Percentiles rank a stretch among this genome's conserved stretches.
Conservation (phyloP, 2,329 filamentous ascomycete genomes). For the Clarireedia paspali region DNA sequence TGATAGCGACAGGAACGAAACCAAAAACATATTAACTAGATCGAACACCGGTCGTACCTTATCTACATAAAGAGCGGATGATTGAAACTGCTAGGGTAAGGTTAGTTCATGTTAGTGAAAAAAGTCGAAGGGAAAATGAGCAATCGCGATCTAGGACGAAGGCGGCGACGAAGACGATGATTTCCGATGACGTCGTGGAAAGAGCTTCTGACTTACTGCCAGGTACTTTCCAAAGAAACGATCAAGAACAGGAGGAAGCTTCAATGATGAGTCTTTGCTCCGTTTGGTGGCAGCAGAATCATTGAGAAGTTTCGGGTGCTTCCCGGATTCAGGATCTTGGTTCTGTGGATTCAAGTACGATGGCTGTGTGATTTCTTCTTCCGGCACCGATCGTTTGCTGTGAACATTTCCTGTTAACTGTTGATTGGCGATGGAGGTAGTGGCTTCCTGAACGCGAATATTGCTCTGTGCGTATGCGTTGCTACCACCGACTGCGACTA, state of each 20-base stretch:
- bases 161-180: background rate
- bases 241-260: conserved; percentile 9
- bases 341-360: background rate
- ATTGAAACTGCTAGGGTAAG: conserved; percentile 6
- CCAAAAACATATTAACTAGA: conserved; percentile 8
- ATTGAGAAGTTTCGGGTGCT: conserved; percentile 12
- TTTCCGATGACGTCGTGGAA: background rate
- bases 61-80: conserved; percentile 7
- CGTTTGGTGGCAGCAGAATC: conserved; percentile 2
- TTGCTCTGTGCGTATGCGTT: conserved; percentile 12
- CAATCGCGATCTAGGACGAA: background rate
- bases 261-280: background rate
- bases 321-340: conserved; percentile 12
- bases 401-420: too few species aligned
- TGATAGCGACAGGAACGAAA: conserved; percentile 14
- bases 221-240: conserved; percentile 12
- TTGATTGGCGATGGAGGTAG: background rate
- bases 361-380: conserved; percentile 9
- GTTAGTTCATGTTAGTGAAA: background rate
- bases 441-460: background rate
- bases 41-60: conserved; percentile 4
- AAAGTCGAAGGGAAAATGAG: background rate
- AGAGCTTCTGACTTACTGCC: conserved; percentile 6
- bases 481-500: conserved; percentile 18
- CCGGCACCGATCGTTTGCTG: background rate